Conservation (phyloP, 140 eudicot species). For the Oenanthe javanica region DNA sequence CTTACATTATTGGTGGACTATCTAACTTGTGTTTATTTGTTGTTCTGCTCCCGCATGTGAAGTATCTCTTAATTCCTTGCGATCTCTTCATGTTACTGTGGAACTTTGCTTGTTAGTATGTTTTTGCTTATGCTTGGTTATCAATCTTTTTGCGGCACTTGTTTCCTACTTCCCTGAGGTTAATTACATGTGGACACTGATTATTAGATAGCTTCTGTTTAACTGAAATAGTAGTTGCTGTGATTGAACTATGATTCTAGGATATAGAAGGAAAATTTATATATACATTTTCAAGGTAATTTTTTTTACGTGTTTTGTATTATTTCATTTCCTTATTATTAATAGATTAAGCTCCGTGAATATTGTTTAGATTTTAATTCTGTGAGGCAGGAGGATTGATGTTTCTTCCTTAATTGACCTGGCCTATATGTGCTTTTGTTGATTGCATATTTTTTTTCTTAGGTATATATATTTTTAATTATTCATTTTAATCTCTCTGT, state of each 20-base stretch:
- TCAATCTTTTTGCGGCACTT: not conserved
- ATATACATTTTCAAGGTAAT: not conserved
- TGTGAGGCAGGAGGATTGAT: not conserved
- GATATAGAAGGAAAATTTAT: not conserved
- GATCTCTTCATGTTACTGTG: not conserved
- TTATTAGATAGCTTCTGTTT: not conserved
- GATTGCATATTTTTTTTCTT: not conserved
- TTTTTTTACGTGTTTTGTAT: not conserved
- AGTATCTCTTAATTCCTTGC: not conserved
- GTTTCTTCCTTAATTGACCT: not conserved
- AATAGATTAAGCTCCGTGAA: not conserved
- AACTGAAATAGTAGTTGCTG: not conserved
- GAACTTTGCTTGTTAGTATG: not conserved
- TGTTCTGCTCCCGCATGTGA: not conserved
- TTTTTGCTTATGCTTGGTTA: not conserved
- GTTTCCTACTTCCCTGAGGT: not conserved
- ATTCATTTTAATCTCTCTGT: not conserved
- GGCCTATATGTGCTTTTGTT: not conserved
- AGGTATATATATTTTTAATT: not conserved
- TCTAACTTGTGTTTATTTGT: not conserved
- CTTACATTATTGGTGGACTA: not conserved
- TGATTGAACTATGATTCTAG: not conserved
- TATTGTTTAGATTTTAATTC: not conserved
- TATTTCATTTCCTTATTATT: not conserved
- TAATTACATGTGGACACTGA: not conserved